Conservation (phyloP, 495 filamentous ascomycete genomes). For the Lepraria neglecta region DNA sequence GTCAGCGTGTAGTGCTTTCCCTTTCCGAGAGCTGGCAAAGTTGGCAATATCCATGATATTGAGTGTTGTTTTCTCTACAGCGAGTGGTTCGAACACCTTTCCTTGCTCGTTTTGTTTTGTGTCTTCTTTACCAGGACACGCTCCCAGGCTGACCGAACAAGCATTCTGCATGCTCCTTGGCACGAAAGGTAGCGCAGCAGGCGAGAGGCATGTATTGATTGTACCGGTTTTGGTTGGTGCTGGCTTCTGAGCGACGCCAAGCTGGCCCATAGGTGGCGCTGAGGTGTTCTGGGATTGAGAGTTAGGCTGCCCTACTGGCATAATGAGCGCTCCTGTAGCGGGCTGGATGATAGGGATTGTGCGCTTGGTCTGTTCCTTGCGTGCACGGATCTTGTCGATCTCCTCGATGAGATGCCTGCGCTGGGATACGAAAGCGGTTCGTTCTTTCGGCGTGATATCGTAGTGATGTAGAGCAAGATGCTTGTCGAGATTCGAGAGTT, state of each 20-base stretch:
- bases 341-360: conserved; percentile 18
- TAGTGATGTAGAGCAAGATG: conserved; percentile 39
- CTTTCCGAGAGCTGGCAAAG: conserved; percentile 7
- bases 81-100: neutral
- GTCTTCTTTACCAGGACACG: neutral
- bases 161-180: conserved; percentile 15
- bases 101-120: neutral
- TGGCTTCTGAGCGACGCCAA: neutral
- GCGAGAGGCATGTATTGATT: conserved; percentile 3
- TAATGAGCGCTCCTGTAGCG: neutral
- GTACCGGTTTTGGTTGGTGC: neutral
- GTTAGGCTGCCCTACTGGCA: neutral
- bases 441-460: conserved; percentile 33
- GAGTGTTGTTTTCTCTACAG: neutral
- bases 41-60: neutral
- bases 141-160: neutral
- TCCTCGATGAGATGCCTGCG: conserved; percentile 37
- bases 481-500: conserved; percentile 37
- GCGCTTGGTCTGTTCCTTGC: conserved; percentile 35
- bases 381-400: conserved; percentile 35
- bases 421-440: conserved; percentile 35
- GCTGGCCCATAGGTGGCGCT: neutral
- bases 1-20: conserved; percentile 10
- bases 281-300: neutral
- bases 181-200: conserved; percentile 12